Evolutionary conservation across 805 yeast species (phyloP).

Genomic region (Nadsonia fulvescens): DNA sequence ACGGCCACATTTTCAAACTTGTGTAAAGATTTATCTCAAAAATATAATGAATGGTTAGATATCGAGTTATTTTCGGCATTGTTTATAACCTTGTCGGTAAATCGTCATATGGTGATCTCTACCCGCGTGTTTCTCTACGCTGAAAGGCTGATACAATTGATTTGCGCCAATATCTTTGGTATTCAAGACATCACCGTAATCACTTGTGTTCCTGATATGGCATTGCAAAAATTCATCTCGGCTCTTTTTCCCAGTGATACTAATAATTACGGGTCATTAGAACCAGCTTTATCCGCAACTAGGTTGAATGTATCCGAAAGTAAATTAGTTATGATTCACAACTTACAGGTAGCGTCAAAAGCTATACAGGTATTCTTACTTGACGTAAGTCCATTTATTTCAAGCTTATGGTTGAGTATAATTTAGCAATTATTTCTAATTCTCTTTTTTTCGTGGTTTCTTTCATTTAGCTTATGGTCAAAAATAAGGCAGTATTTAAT

Average conservation of each 20-base stretch:
- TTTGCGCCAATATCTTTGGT: constrained; percentile 5
- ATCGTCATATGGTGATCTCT: constrained; percentile 3
- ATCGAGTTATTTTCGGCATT: constrained; percentile 6
- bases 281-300: constrained; percentile 1
- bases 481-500: no score
- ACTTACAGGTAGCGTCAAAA: no score
- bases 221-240: constrained; percentile 2
- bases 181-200: neutral
- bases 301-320: no score
- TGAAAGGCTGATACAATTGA: constrained; percentile 3
- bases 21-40: constrained; percentile 3
- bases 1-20: constrained; percentile 2
- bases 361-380: no score
- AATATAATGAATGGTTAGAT: constrained; percentile 3
- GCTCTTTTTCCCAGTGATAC: constrained; percentile 1
- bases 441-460: no score
- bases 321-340: no score
- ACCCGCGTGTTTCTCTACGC: constrained; percentile 3
- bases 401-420: no score
- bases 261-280: constrained; percentile 1
- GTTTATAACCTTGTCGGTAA: constrained; percentile 2
- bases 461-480: no score
- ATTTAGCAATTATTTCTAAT: no score
- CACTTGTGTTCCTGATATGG: constrained; percentile 3
- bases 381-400: no score